Conservation (phyloP, 805 yeast species). For the Cephaloascus albidus region DNA sequence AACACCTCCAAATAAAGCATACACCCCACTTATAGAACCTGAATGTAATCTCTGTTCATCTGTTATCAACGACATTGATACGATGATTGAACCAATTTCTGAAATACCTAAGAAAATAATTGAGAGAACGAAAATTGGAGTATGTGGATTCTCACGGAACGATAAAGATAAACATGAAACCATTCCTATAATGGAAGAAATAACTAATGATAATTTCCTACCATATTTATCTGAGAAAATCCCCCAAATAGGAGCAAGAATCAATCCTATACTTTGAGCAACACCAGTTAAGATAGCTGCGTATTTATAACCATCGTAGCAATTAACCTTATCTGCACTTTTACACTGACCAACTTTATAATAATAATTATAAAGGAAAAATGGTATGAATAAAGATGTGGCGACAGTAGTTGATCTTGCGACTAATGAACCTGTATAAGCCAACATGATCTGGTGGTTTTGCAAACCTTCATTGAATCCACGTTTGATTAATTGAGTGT, state of each 20-base stretch:
- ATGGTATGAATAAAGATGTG: constrained; percentile 52
- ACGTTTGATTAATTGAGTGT: constrained; percentile 28
- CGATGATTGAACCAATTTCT: constrained; percentile 53
- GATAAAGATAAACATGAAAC: constrained; percentile 30
- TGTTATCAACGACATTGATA: constrained; percentile 54
- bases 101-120: constrained; percentile 43
- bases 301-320: constrained; percentile 55
- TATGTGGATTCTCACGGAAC: constrained; percentile 21
- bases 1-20: constrained; percentile 57
- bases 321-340: constrained; percentile 25
- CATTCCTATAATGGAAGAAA: constrained; percentile 33
- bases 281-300: constrained; percentile 66
- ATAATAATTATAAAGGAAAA: constrained; percentile 50
- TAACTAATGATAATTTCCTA: constrained; percentile 13
- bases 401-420: constrained; percentile 56
- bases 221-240: constrained; percentile 38
- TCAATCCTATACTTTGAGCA: constrained; percentile 46
- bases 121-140: constrained; percentile 22
- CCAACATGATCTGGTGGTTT: constrained; percentile 39
- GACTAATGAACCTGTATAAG: constrained; percentile 53
- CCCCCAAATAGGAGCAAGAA: constrained; percentile 60
- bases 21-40: constrained; percentile 65
- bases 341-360: constrained; percentile 40
- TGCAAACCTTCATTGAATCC: constrained; percentile 40
- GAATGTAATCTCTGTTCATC: constrained; percentile 33